Conservation (phyloP, 1,284 basidiomycete species). For the Heliocybe sulcata region DNA sequence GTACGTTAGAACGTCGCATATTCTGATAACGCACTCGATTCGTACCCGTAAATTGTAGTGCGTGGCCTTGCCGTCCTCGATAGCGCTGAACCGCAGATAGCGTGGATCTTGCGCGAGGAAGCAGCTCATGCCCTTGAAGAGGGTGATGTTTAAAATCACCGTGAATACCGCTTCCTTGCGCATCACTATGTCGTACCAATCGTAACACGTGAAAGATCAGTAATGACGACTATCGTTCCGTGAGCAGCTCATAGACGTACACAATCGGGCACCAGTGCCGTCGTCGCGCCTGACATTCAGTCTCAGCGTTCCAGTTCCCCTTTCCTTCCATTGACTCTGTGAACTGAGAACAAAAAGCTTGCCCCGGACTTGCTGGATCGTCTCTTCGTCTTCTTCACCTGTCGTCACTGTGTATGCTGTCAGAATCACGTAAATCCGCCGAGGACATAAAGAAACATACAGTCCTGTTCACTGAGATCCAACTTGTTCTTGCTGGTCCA, state of each 20-base stretch:
- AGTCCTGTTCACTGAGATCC: conserved; percentile 60
- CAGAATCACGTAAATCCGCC: neutral
- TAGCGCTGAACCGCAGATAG: conserved; percentile 73
- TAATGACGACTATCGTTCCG: neutral
- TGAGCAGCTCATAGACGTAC: conserved; percentile 31
- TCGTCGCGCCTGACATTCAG: conserved; percentile 72
- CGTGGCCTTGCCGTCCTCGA: conserved; percentile 55
- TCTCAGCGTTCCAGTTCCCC: conserved; percentile 78
- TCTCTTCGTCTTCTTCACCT: conserved; percentile 90
- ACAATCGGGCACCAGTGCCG: conserved; percentile 66
- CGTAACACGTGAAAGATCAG: neutral
- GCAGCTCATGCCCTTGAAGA: conserved; percentile 85
- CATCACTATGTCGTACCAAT: conserved; percentile 80
- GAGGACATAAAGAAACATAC: conserved; percentile 30
- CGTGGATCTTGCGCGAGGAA: conserved; percentile 72
- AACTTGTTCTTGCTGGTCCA: conserved; percentile 36
- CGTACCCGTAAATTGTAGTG: conserved; percentile 78
- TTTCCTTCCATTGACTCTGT: conserved; percentile 77
- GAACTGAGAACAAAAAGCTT: conserved; percentile 77
- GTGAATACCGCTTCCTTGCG: conserved; percentile 89
- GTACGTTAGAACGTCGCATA: too few relatives aligned
- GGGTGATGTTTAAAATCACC: conserved; percentile 76
- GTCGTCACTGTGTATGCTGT: conserved; percentile 55
- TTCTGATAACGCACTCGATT: too few relatives aligned
- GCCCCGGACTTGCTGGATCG: conserved; percentile 76